A percentile compares a stretch with the other conserved stretches of the same genome.
Evolutionary conservation across 495 filamentous ascomycete genomes (phyloP).

Genomic region (Trichoderma erinaceum): DNA sequence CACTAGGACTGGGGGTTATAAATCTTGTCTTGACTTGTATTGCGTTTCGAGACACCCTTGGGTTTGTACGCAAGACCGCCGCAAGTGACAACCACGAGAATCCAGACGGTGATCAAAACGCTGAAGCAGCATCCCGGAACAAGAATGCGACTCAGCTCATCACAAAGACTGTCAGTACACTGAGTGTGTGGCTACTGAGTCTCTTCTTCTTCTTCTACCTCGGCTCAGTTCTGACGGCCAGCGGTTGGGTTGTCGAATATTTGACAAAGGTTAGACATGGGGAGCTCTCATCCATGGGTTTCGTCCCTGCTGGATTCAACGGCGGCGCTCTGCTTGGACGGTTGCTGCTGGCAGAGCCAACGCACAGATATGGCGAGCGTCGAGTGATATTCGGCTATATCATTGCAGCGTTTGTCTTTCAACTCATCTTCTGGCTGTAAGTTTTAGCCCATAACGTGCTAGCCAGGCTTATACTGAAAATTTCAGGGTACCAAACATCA

Average conservation of each 20-base stretch:
- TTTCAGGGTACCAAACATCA: slow-evolving; percentile 56
- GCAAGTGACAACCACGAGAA: background rate
- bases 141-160: slow-evolving; percentile 25
- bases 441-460: slow-evolving; percentile 36
- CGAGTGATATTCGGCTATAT: slow-evolving; percentile 49
- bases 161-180: slow-evolving; percentile 25
- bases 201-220: slow-evolving; percentile 47
- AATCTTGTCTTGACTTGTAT: slow-evolving; percentile 33
- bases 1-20: slow-evolving; percentile 34
- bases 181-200: slow-evolving; percentile 42
- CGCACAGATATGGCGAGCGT: slow-evolving; percentile 46
- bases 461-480: slow-evolving; percentile 26
- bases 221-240: slow-evolving; percentile 39
- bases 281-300: slow-evolving; percentile 54
- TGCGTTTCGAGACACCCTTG: slow-evolving; percentile 32
- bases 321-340: slow-evolving; percentile 52
- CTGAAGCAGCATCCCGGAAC: slow-evolving; percentile 13
- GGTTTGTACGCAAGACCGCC: slow-evolving; percentile 17
- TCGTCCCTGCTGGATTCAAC: slow-evolving; percentile 66
- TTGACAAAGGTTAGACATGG: slow-evolving; percentile 59
- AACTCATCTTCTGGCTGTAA: slow-evolving; percentile 54
- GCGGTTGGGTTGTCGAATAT: slow-evolving; percentile 56
- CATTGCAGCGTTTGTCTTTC: slow-evolving; percentile 44
- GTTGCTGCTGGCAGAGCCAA: slow-evolving; percentile 48
- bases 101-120: background rate